Evolutionary conservation across 768 basidiomycete genomes (phyloP), one percentile per base, ranked within the genome.

Genomic region (Trametopsis cervina): DNA sequence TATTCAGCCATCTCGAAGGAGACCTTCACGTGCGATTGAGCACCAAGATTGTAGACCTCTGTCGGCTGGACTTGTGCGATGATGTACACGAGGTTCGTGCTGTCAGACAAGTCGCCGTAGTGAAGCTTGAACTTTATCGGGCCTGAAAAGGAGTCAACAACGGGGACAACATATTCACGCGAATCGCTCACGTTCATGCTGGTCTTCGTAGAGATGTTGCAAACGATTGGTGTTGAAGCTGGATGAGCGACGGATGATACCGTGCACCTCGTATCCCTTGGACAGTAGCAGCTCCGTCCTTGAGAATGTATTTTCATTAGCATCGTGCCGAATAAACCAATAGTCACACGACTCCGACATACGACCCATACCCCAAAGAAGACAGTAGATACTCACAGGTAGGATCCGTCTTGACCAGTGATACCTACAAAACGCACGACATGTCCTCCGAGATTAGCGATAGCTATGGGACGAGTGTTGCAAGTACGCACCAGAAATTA

Each of bases 1-100:
- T 98, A 98, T 69, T 98, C 94, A 21, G 94, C 90, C 91, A 98
- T 95, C 68, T 97, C 95, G 66, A 98, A 98, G 22, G 93, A 96
- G 55, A 98, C 94, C 68, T 98, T 98, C 73, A 98, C 94, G 71
- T 98, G 94, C 37, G 89, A 92, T 66, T 98, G 94, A 13, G 94
- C 94, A 39, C 92, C 94, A 44, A 98, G 84, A 67, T 97, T 98
- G 80, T 96, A 98, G 52, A 98, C 85, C 69, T 98, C 95, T 18
- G 91, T 85, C 2, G 94, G 94, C 65, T 88, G 88, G 47, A 96
- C 92, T 59, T 90, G 83, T 2, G 95, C 86, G 64, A 98, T 85
- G 71, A 97, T 86, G 69, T 93, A 93, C 39, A 96, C 94, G 53
- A 98, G 82, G 64, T 97, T 97, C 60, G 94, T 96, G 68, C 87